A percentile compares a stretch with the other conserved stretches of the same genome.
Conservation (phyloP, 306 rosid species). For the Vigna unguiculata region DNA sequence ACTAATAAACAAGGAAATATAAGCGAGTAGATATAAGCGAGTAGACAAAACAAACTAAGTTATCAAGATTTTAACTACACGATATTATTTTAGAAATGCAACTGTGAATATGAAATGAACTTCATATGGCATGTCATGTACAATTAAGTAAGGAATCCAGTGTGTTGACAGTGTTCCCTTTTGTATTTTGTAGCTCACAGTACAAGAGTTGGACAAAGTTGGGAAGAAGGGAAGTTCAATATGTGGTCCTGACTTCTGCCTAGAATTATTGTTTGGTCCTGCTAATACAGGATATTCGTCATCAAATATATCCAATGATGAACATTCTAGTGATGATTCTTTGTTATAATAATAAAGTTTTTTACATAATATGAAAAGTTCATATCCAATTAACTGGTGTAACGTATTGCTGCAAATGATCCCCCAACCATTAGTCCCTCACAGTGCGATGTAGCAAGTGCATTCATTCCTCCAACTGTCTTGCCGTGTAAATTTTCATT, state of each 20-base stretch:
- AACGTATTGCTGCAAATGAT: constrained; percentile 32
- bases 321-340: constrained; percentile 37
- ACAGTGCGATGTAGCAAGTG: constrained; percentile 22
- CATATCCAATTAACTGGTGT: constrained; percentile 11
- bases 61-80: background rate
- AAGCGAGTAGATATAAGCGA: background rate
- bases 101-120: background rate
- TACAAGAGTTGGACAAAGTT: constrained; percentile 79
- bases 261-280: constrained; percentile 90
- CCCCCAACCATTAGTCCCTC: constrained; percentile 43
- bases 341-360: constrained; percentile 33
- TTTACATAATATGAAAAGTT: constrained; percentile 28
- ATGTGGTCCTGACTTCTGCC: constrained; percentile 86
- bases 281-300: constrained; percentile 73
- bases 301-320: constrained; percentile 42
- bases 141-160: background rate
- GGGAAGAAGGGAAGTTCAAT: constrained; percentile 81
- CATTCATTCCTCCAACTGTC: constrained; percentile 35
- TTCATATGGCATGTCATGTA: background rate
- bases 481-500: constrained; percentile 48
- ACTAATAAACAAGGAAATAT: background rate
- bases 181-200: constrained; percentile 62
- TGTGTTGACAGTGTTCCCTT: constrained; percentile 32
- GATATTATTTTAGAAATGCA: background rate
- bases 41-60: constrained; percentile 13